These are phyloP conservation scores for Magnusiomyces fungicola DNA, from an alignment of 1,139 yeast genomes.

Conservation along the genomic window DNA sequence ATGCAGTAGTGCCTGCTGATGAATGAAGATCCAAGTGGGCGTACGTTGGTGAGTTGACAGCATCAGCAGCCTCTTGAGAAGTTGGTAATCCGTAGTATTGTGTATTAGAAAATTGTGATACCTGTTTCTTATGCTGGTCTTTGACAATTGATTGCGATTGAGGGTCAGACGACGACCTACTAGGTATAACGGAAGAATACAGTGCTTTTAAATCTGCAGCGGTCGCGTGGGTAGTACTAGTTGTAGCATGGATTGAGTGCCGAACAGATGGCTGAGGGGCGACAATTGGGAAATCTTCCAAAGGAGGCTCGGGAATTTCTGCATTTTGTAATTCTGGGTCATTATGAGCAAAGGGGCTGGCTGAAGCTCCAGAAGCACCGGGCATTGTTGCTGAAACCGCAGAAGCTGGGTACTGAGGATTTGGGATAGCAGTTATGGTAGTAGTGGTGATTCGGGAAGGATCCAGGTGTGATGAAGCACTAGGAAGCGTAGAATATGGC, in stretches of 20 bases:
- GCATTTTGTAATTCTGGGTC: neutral
- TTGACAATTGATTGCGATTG: neutral
- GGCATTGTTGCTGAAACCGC: neutral
- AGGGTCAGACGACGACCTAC: neutral
- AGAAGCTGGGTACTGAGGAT: neutral
- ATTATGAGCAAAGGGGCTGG: neutral
- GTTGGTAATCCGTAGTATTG: neutral
- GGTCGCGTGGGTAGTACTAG: neutral
- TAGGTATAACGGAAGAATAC: neutral
- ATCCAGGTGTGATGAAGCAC: too few relatives aligned
- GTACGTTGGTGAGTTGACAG: neutral
- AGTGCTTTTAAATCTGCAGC: neutral
- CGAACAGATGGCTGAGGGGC: neutral
- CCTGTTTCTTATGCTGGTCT: too few relatives aligned
- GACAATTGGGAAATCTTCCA: neutral
- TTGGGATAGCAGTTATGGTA: neutral
- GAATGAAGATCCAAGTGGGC: constrained; percentile 1
- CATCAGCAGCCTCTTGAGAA: neutral
- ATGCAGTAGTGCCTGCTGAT: neutral
- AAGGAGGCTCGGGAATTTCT: neutral
- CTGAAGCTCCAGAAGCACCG: neutral
- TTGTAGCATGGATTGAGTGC: neutral
- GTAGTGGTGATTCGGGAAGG: neutral
- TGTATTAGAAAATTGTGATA: too few relatives aligned
- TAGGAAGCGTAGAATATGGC: too few relatives aligned